Base-by-base conservation (phyloP, 805 yeast species). In the Ascoidea tarda region DNA sequence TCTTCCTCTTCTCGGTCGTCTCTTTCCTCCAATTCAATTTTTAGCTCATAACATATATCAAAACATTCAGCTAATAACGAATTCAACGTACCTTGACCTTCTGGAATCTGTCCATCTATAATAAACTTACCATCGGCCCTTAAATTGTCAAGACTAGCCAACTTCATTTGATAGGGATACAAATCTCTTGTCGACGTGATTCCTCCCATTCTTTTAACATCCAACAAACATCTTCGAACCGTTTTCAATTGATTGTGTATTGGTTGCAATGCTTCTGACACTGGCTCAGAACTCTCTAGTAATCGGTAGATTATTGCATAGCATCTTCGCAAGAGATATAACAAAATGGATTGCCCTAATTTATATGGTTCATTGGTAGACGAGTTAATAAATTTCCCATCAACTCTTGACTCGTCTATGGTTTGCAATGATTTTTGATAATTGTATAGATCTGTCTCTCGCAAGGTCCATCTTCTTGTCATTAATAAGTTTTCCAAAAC, bases 61-160 rank as follows among this genome's bases (percentile, higher is more conserved):
- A 88, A 93, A 66, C 98, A 91, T 64, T 90, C 97, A 4, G 96
- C 93, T 50, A 91, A 71, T 53, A 91, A 69, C 0, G 96, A 96
- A 65, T 82, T 89, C 57, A 93, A 72, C n/a, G 95, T 81, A 5
- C 97, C 99, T 68, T 93, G 99, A 10, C 99, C 99, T 65, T 93
- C 98, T 2, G 99, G 99, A 47, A 93, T 84, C 57, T 87, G 86
- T 51, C 81, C 87, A 56, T 86, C 87, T 49, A 88, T 84, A 62
- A 85, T 80, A 62, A 93, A 93, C 70, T 87, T 91, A 6, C 99
- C 99, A 64, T 93, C 98, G 12, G 70, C 75, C 62, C 97, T 79
- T 62, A 84, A 64, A 62, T 89, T 86, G 65, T 93, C 99, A 55
- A 93, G 74, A 14, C 93, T 82, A 1, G 95, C 93, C 53, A 93